These are phyloP conservation scores for Nemania sp. DNA, from an alignment of 2,329 filamentous ascomycete genomes.

Conservation along the genomic window DNA sequence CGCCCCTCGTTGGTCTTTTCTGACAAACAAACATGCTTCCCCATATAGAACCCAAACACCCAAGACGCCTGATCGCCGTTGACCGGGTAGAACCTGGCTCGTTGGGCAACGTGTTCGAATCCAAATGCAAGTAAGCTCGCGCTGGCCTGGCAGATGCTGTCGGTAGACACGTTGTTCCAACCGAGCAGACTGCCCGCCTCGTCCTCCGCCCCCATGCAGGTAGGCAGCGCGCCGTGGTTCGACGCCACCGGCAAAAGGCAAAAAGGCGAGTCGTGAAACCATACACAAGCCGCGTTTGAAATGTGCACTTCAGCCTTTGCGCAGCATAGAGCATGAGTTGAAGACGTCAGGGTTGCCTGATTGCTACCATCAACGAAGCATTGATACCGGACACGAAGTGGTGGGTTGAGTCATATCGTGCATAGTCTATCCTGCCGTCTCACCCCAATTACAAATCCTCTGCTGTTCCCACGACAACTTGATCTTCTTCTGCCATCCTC, in stretches of 20 bases:
- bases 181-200: conserved; percentile 3
- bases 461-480: conserved; percentile 12
- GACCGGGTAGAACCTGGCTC: conserved; percentile 18
- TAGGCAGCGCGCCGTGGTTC: not conserved
- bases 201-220: not conserved
- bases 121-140: conserved; percentile 22
- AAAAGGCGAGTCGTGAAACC: not conserved
- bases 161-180: conserved; percentile 11
- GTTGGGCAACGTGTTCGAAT: conserved; percentile 28
- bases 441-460: not conserved
- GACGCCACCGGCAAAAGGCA: conserved; percentile 20
- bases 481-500: not conserved
- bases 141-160: conserved; percentile 19
- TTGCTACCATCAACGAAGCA: conserved; percentile 12
- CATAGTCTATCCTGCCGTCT: conserved; percentile 6
- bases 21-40: conserved; percentile 10
- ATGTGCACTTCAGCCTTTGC: conserved; percentile 22
- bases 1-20: conserved; percentile 14
- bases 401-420: conserved; percentile 16
- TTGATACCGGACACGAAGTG: not conserved
- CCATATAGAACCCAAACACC: conserved; percentile 5
- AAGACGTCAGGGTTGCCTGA: conserved; percentile 19
- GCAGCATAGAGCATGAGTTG: conserved; percentile 16
- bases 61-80: conserved; percentile 3
- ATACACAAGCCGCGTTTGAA: conserved; percentile 10